These are phyloP conservation scores for Ceratocystis lukuohia DNA, from an alignment of 2,329 filamentous ascomycete species.

Conservation along the genomic window DNA sequence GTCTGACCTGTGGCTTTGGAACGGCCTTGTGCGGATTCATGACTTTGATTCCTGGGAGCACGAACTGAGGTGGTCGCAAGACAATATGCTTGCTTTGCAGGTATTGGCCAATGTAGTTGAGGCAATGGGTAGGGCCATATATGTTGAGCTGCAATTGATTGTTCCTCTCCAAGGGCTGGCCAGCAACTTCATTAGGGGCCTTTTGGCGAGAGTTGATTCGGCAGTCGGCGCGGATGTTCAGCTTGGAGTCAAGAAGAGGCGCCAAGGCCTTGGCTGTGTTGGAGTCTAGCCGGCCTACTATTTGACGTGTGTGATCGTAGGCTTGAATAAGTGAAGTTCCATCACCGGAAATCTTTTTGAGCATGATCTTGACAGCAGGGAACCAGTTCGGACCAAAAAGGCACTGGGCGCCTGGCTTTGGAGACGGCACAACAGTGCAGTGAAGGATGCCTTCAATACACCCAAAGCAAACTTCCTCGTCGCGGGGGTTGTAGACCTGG, in stretches of 20 bases:
- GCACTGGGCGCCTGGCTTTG: slow-evolving; percentile 48
- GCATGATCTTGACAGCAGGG: slow-evolving; percentile 60
- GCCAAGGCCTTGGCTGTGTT: slow-evolving; percentile 54
- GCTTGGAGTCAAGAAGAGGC: slow-evolving; percentile 56
- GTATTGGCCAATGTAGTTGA: slow-evolving; percentile 44
- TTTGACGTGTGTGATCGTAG: slow-evolving; percentile 54
- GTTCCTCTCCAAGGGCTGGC: slow-evolving; percentile 45
- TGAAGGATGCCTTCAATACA: slow-evolving; percentile 57
- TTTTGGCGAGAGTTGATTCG: slow-evolving; percentile 56
- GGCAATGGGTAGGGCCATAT: slow-evolving; percentile 60
- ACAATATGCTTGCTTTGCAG: slow-evolving; percentile 39
- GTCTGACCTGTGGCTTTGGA: slow-evolving; percentile 29
- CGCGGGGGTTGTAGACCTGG: slow-evolving; percentile 44
- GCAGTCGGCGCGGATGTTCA: slow-evolving; percentile 56
- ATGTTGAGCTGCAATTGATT: slow-evolving; percentile 60
- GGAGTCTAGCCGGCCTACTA: slow-evolving; percentile 64
- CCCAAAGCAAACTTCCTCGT: slow-evolving; percentile 69
- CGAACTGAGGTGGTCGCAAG: slow-evolving; percentile 51
- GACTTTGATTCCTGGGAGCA: slow-evolving; percentile 55
- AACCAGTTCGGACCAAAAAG: slow-evolving; percentile 48
- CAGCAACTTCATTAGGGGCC: slow-evolving; percentile 48
- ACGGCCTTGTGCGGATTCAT: slow-evolving; percentile 54
- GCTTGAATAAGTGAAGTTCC: slow-evolving; percentile 52
- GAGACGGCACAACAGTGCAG: slow-evolving; percentile 53
- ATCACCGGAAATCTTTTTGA: slow-evolving; percentile 46